These are phyloP conservation scores for Lecanoromycetidae sp. DNA, from an alignment of 2,329 filamentous ascomycete genomes.

Conservation along the genomic window DNA sequence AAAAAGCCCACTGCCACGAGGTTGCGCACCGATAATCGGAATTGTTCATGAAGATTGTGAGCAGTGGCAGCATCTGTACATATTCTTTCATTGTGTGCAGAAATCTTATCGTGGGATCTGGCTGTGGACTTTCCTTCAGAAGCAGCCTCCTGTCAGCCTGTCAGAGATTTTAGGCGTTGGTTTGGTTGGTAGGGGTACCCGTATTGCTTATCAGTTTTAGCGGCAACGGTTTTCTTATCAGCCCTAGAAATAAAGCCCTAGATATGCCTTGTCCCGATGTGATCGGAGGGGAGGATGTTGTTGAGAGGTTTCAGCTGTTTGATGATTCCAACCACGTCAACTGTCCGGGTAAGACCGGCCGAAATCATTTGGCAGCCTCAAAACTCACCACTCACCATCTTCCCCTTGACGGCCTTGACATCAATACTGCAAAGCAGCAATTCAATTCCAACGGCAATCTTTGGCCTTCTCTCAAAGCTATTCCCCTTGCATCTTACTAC, in stretches of 20 bases:
- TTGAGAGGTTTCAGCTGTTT: slow-evolving; percentile 14
- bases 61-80: neutral
- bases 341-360: slow-evolving; percentile 9
- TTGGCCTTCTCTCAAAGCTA: slow-evolving; percentile 16
- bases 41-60: neutral
- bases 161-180: neutral
- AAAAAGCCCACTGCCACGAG: neutral
- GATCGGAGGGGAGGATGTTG: neutral
- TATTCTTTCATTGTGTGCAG: neutral
- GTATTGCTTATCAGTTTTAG: too few species aligned
- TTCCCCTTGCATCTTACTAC: slow-evolving; percentile 17
- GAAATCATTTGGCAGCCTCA: slow-evolving; percentile 7
- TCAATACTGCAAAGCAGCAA: slow-evolving; percentile 4
- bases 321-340: slow-evolving; percentile 8
- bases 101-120: too few species aligned
- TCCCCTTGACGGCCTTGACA: slow-evolving; percentile 3
- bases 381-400: slow-evolving; percentile 13
- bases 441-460: slow-evolving; percentile 13
- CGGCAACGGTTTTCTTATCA: slow-evolving; percentile 7
- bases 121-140: neutral
- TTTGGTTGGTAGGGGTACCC: neutral
- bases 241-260: neutral
- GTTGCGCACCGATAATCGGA: neutral
- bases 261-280: slow-evolving; percentile 9
- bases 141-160: neutral